These are phyloP conservation scores for Aspergillus terreus DNA, from an alignment of 2,329 filamentous ascomycete species.

Conservation along the genomic window DNA sequence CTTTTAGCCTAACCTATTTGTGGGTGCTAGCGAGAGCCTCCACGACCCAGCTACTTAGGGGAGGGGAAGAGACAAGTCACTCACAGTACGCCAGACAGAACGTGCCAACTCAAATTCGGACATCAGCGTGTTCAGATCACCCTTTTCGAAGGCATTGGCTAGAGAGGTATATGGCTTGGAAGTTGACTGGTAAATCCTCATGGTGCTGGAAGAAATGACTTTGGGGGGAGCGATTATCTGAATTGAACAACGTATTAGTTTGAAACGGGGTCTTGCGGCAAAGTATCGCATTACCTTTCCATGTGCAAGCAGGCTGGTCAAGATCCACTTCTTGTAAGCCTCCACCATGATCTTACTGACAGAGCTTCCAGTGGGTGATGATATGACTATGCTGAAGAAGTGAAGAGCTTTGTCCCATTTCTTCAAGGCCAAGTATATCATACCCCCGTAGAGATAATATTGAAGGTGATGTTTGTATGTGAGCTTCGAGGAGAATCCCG, in stretches of 20 bases:
- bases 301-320: conserved; percentile 68
- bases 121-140: conserved; percentile 57
- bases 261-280: background rate
- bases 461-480: conserved; percentile 50
- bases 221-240: conserved; percentile 52
- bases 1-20: too few relatives aligned
- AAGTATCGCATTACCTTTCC: conserved; percentile 50
- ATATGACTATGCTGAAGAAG: conserved; percentile 63
- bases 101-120: conserved; percentile 60
- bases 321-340: conserved; percentile 86
- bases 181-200: conserved; percentile 56
- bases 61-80: conserved; percentile 13
- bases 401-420: conserved; percentile 61
- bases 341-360: conserved; percentile 78
- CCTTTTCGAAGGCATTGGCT: conserved; percentile 63
- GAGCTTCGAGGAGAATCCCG: conserved; percentile 39
- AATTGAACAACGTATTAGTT: conserved; percentile 6
- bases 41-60: background rate
- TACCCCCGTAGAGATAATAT: conserved; percentile 63
- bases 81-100: conserved; percentile 58
- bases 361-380: conserved; percentile 61
- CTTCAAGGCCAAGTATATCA: conserved; percentile 59
- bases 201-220: conserved; percentile 51
- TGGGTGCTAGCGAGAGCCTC: too few relatives aligned
- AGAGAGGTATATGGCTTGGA: conserved; percentile 69